Percentiles rank a stretch among this genome's conserved stretches.
Conservation (phyloP, 1,284 basidiomycete genomes). For the Microbotryomycetes sp. region DNA sequence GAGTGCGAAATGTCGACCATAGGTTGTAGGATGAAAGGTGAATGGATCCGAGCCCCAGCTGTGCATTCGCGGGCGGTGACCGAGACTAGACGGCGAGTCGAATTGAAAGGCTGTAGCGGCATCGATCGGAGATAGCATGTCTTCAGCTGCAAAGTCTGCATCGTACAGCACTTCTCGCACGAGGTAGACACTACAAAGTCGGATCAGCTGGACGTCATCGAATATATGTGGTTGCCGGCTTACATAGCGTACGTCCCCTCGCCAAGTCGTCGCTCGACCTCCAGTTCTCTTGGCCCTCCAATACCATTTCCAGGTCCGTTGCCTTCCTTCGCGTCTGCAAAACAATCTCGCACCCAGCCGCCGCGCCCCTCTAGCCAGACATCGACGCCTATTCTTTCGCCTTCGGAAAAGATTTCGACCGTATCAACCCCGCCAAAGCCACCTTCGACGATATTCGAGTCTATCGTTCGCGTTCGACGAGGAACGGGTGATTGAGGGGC, state of each 20-base stretch:
- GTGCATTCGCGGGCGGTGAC: conserved; percentile 47
- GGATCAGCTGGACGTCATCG: too few relatives aligned
- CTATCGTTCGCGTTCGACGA: background rate
- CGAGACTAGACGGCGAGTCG: conserved; percentile 48
- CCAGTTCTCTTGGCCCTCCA: conserved; percentile 49
- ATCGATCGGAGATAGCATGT: conserved; percentile 44
- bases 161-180: conserved; percentile 73
- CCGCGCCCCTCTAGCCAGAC: conserved; percentile 31
- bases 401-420: conserved; percentile 33
- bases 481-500: conserved; percentile 13
- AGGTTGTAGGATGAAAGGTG: conserved; percentile 38
- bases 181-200: conserved; percentile 59
- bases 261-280: conserved; percentile 75
- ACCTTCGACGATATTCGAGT: background rate
- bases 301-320: conserved; percentile 24
- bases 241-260: conserved; percentile 78
- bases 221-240: background rate
- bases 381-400: conserved; percentile 34
- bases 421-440: conserved; percentile 10
- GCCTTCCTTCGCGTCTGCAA: conserved; percentile 10
- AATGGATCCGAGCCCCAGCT: conserved; percentile 32
- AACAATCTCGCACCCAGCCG: conserved; percentile 27
- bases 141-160: conserved; percentile 33
- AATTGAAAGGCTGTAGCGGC: conserved; percentile 24
- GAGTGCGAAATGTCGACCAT: conserved; percentile 85